Evolutionary conservation across 495 filamentous ascomycete species (phyloP).

Genomic region (Xylaria longipes): DNA sequence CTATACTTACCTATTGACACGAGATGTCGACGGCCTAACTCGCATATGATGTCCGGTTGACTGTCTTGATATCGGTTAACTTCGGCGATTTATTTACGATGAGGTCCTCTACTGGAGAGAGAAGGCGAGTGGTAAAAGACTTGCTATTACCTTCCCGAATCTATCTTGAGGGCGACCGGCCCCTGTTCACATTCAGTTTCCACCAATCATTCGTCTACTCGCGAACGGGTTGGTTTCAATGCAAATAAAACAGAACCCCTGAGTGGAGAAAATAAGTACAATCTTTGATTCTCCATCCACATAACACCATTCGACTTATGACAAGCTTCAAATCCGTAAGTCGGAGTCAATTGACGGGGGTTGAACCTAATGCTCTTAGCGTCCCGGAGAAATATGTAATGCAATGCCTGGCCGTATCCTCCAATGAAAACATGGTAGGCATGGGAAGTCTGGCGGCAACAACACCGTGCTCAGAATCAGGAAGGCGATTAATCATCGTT

Average conservation of each 20-base stretch:
- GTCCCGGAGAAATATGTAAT: slow-evolving; percentile 1
- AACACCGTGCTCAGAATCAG: slow-evolving; percentile 8
- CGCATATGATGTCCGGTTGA: neutral
- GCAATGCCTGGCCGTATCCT: neutral
- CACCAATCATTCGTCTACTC: slow-evolving; percentile 4
- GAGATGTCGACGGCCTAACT: neutral
- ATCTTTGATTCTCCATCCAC: slow-evolving; percentile 5
- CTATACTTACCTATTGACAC: neutral
- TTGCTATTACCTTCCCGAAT: slow-evolving; percentile 8
- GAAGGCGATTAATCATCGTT: neutral
- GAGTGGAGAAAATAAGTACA: neutral
- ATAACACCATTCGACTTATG: neutral
- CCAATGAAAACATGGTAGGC: slow-evolving; percentile 8
- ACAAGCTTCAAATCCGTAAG: neutral
- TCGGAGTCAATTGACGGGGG: neutral
- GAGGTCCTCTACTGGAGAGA: neutral
- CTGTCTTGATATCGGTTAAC: neutral
- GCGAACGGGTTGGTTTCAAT: neutral
- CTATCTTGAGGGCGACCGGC: neutral
- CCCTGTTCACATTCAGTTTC: neutral
- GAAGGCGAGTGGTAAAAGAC: neutral
- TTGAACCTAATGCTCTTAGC: neutral
- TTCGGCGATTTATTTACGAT: neutral
- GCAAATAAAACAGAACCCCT: neutral
- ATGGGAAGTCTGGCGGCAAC: neutral